Evolutionary conservation across 2,329 filamentous ascomycete species (phyloP), one percentile per base, ranked within the genome.

Genomic region (Colletotrichum falcatum): DNA sequence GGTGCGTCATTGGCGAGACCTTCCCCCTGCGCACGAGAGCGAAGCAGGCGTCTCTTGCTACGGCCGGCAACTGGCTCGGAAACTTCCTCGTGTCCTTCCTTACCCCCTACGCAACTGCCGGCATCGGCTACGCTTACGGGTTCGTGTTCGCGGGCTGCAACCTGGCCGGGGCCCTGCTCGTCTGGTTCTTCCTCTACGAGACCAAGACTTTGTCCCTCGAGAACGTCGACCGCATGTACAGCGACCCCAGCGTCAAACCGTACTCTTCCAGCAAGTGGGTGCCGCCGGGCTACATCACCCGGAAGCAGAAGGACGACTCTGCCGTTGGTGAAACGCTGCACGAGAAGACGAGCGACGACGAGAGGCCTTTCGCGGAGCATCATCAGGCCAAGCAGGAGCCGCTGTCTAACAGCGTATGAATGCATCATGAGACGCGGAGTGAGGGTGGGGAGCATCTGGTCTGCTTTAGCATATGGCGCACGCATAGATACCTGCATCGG

Each of bases 161-260:
- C 74, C 80, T 92, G 59, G 80, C 84, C 1, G 90, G 86, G 2
- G 85, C 88, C 1, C 74, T 87, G 0, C 78, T 91, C 26, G 88
- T 92, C 33, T 93, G 88, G 83, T 91, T 93, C 82, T 92, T 91
- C 79, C 85, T 93, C 65, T 90, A 88, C 78, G 91, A 93, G 77
- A 89, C 86, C 20, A 86, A 88, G 71, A 87, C 85, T 49, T 85
- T 91, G 12, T 89, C 88, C 16, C 84, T 93, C n/a, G 91, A 93
- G 80, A 89, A 92, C 74, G 88, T 93, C 67, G 91, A 93, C 78
- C 86, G 88, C 62, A 91, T 92, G 89, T 93, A 93, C 77, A 85
- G 90, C 58, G 81, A 89, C 26, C 79, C 74, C 3, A 73, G 83
- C 51, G 84, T 92, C n/a, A 88, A 87, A 78, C 86, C 90, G 3